Percentiles rank a stretch among this genome's conserved stretches.
These are phyloP conservation scores for Lasiodiplodia citricola DNA, from an alignment of 2,329 filamentous ascomycete species.

Conservation along the genomic window DNA sequence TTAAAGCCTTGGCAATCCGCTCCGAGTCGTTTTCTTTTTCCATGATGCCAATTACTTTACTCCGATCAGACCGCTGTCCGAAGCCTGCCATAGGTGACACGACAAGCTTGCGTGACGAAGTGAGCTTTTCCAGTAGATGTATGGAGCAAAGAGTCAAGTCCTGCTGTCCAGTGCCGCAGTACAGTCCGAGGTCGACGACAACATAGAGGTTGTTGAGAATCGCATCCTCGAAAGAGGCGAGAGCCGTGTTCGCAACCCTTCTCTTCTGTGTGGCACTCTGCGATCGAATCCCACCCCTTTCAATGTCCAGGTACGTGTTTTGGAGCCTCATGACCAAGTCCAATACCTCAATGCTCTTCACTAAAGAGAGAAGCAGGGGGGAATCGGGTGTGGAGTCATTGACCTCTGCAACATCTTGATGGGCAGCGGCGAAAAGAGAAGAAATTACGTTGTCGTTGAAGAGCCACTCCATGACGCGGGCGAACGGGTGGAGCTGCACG, in stretches of 20 bases:
- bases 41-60: constrained; percentile 86
- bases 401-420: constrained; percentile 75
- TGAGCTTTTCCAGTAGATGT: constrained; percentile 82
- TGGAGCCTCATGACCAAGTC: constrained; percentile 84
- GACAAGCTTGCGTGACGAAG: constrained; percentile 80
- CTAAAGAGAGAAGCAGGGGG: constrained; percentile 77
- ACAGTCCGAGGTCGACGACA: constrained; percentile 82
- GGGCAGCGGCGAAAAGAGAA: constrained; percentile 77
- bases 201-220: constrained; percentile 79
- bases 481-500: constrained; percentile 87
- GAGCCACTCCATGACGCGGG: constrained; percentile 96
- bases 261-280: constrained; percentile 64
- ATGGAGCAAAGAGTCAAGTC: constrained; percentile 81
- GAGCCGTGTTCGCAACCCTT: constrained; percentile 74
- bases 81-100: constrained; percentile 69
- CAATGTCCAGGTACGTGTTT: constrained; percentile 85
- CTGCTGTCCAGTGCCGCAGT: constrained; percentile 83
- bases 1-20: constrained; percentile 76
- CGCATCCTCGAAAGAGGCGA: constrained; percentile 91
- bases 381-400: constrained; percentile 76
- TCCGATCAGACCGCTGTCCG: constrained; percentile 68
- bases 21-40: constrained; percentile 81
- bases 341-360: constrained; percentile 83
- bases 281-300: constrained; percentile 32
- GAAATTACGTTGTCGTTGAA: constrained; percentile 90